Evolutionary conservation across 2,329 filamentous ascomycete species (phyloP), one percentile per base, ranked within the genome.

Genomic region (Chrysosporium queenslandicum): DNA sequence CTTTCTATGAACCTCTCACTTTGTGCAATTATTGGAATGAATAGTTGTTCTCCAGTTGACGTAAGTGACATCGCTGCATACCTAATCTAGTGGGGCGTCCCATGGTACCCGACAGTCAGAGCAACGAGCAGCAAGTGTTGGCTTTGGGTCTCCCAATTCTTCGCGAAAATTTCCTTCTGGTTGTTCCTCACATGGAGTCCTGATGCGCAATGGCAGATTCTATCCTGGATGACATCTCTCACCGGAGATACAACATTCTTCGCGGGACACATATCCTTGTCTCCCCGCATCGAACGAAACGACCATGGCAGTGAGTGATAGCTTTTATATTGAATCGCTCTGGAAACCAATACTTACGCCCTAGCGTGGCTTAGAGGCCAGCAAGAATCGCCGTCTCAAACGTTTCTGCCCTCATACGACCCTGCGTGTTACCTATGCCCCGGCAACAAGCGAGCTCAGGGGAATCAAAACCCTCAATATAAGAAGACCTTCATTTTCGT

Each of bases 221-320:
- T 58, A 82, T 91, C 46, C 82, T 98, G 47, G 83, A 97, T 75
- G 91, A 98, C 68, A 97, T 98, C 63, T 95, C 92, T 39, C 92
- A 98, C 68, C 79, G 92, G 63, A 85, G 92, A 67, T 97, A 86
- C 70, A 98, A 98, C 67, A 87, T 88, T 50, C 77, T 98, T 56
- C 85, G 87, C 59, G 89, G 87, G 56, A 88, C 85, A 56, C 94
- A 90, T 85, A 79, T 98, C 55, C 79, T 98, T 34, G 92, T 98
- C 12, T 97, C 92, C 14, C 92, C 92, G 56, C 92, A 98, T 70
- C 78, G 92, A 52, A 97, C 90, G 50, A 97, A 97, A 79, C 80
- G 92, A 58, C 92, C 92, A 64, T 98, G 92, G 92, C 92, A 96
- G 87, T 94, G 75, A 79, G 86, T 75, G 9, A n/a, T n/a, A n/a